phyloP scores from a whole-genome alignment of 2,329 filamentous ascomycete genomes.

The Pseudopithomyces maydicus region DNA sequence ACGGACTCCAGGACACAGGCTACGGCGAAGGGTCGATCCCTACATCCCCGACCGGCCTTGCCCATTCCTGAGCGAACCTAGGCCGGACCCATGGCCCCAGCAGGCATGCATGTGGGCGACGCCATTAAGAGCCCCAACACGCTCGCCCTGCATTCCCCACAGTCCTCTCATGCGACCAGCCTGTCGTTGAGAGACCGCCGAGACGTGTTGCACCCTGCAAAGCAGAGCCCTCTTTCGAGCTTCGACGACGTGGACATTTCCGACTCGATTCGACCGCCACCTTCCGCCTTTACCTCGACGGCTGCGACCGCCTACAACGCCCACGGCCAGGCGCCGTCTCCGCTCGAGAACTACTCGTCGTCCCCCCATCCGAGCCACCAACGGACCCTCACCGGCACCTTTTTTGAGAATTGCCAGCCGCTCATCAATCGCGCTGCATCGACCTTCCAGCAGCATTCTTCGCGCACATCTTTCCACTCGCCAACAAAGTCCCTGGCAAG shows the following conservation, averaged over 20 bases:
- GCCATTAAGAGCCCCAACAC: conserved; percentile 28
- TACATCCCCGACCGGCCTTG: conserved; percentile 22
- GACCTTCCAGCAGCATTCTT: conserved; percentile 45
- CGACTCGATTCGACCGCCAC: conserved; percentile 36
- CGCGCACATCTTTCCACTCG: conserved; percentile 42
- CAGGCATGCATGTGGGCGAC: conserved; percentile 13
- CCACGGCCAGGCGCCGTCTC: conserved; percentile 31
- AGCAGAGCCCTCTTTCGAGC: conserved; percentile 28
- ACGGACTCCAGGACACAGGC: conserved; percentile 16
- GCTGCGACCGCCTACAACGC: conserved; percentile 41
- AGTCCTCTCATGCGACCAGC: conserved; percentile 36
- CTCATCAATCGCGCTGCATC: conserved; percentile 41
- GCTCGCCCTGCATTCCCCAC: conserved; percentile 26
- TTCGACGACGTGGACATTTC: conserved; percentile 43
- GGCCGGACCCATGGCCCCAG: conserved; percentile 20
- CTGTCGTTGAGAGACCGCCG: conserved; percentile 30
- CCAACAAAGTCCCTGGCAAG: conserved; percentile 46
- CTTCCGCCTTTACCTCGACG: conserved; percentile 38
- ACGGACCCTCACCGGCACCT: conserved; percentile 41
- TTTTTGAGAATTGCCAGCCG: conserved; percentile 44
- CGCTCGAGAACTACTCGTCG: conserved; percentile 31
- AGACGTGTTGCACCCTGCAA: conserved; percentile 24
- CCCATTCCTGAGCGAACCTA: conserved; percentile 16
- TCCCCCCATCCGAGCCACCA: conserved; percentile 33
- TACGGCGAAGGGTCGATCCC: conserved; percentile 16